These are phyloP conservation scores for Capronia coronata DNA, from an alignment of 2,329 filamentous ascomycete genomes.

Conservation along the genomic window DNA sequence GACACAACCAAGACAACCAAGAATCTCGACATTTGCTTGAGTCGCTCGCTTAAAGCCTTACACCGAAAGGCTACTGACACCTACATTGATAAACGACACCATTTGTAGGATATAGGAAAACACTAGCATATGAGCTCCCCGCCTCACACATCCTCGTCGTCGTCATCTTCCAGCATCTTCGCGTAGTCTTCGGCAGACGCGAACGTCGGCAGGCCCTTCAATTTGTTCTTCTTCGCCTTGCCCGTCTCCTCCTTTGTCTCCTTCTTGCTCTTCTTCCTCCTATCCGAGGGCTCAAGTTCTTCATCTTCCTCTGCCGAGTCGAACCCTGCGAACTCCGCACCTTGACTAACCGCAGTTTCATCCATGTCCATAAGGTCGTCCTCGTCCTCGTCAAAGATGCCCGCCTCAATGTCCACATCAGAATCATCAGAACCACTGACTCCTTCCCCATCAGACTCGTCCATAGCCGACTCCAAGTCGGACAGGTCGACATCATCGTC, in stretches of 20 bases:
- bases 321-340: slow-evolving; percentile 16
- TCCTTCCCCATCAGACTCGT: slow-evolving; percentile 41
- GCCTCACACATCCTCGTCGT: slow-evolving; percentile 39
- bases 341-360: background rate
- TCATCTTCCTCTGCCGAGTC: slow-evolving; percentile 6
- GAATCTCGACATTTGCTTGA: background rate
- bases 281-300: background rate
- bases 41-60: background rate
- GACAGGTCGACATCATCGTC: slow-evolving; percentile 52
- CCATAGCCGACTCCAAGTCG: slow-evolving; percentile 47
- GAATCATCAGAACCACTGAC: slow-evolving; percentile 42
- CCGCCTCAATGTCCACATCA: slow-evolving; percentile 42
- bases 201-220: slow-evolving; percentile 87
- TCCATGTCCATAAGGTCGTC: slow-evolving; percentile 50
- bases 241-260: slow-evolving; percentile 3
- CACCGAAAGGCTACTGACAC: background rate
- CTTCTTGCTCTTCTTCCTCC: slow-evolving; percentile 31
- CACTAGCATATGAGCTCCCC: background rate
- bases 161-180: slow-evolving; percentile 68
- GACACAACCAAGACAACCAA: background rate
- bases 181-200: slow-evolving; percentile 92
- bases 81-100: background rate
- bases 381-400: slow-evolving; percentile 45
- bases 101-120: no score
- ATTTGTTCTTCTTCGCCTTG: slow-evolving; percentile 43